Conservation (phyloP, 1,139 yeast species). For the Taphrina confusa region DNA sequence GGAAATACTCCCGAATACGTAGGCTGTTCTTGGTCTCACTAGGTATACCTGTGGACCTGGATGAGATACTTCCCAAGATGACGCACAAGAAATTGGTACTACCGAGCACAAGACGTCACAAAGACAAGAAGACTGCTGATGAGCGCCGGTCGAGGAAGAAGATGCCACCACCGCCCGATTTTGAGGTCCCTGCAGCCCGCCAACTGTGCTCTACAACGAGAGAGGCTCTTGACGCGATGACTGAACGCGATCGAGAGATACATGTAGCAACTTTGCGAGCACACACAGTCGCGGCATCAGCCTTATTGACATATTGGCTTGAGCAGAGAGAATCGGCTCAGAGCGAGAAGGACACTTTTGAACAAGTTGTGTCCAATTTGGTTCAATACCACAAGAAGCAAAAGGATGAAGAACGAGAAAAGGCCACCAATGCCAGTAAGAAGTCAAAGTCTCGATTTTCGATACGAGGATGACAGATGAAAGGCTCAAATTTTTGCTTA, state of each 20-base stretch:
- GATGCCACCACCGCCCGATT: conserved; percentile 31
- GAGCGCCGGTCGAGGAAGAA: conserved; percentile 13
- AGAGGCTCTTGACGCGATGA: conserved; percentile 47
- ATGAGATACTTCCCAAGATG: conserved; percentile 46
- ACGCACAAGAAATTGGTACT: conserved; percentile 40
- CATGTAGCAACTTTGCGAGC: conserved; percentile 43
- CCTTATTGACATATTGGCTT: conserved; percentile 55
- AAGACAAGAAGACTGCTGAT: conserved; percentile 34
- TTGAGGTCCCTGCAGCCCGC: conserved; percentile 38
- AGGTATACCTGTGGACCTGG: conserved; percentile 63
- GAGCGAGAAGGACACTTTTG: conserved; percentile 64
- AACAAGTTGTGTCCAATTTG: conserved; percentile 67
- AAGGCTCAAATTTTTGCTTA: no score
- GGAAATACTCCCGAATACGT: conserved; percentile 62
- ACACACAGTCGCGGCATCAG: conserved; percentile 45
- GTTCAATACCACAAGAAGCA: conserved; percentile 45
- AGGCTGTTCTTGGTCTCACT: conserved; percentile 59
- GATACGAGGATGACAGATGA: conserved; percentile 1
- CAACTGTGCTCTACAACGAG: conserved; percentile 45
- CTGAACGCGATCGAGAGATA: conserved; percentile 44
- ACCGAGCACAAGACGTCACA: conserved; percentile 15
- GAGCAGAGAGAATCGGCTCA: conserved; percentile 51
- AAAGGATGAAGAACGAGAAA: conserved; percentile 21
- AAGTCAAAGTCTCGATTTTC: conserved; percentile 21
- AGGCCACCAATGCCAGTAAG: neutral